Conservation (phyloP, 148 eudicot species). For the Fagopyrum homotropicum region DNA sequence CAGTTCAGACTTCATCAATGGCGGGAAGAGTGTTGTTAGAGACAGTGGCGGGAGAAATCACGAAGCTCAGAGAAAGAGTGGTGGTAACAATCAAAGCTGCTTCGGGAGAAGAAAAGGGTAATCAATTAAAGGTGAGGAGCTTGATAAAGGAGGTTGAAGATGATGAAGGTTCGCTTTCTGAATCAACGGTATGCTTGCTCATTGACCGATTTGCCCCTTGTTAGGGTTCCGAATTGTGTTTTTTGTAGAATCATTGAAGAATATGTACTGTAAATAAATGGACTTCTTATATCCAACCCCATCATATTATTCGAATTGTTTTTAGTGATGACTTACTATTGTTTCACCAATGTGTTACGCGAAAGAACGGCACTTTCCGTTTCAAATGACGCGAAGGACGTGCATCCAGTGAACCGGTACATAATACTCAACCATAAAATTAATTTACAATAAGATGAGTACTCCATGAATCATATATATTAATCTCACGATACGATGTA, state of each 20-base stretch:
- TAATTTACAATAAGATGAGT: too few species aligned
- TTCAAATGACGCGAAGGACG: too few species aligned
- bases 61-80: neutral
- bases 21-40: neutral
- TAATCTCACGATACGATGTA: too few species aligned
- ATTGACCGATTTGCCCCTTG: neutral
- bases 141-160: neutral
- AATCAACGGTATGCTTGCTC: constrained; percentile 4
- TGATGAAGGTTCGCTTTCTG: neutral
- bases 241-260: neutral
- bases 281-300: neutral
- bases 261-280: neutral
- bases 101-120: neutral
- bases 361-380: too few species aligned
- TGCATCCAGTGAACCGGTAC: too few species aligned
- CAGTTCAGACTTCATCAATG: neutral
- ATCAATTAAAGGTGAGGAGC: neutral
- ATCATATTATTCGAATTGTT: too few species aligned
- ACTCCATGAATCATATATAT: too few species aligned
- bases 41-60: neutral
- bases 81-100: constrained; percentile 1
- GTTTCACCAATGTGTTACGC: too few species aligned
- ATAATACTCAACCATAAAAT: too few species aligned
- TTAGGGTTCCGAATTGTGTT: neutral
- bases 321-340: too few species aligned